Conservation (phyloP, 495 filamentous ascomycete species). For the Annulohypoxylon moriforme region DNA sequence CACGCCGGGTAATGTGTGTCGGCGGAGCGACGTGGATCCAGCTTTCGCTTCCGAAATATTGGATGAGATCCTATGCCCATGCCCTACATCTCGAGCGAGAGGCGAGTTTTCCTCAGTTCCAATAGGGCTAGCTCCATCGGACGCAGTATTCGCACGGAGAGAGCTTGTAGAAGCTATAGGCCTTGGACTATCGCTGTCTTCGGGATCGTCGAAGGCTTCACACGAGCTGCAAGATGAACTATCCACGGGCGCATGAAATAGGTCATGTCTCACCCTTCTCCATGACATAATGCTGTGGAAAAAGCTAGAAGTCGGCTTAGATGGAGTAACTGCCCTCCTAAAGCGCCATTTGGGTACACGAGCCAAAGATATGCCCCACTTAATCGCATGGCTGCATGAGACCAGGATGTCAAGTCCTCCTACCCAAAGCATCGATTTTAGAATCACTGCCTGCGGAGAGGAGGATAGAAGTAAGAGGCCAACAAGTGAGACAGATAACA, state of each 20-base stretch:
- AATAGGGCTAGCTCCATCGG: conserved; percentile 11
- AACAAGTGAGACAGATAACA: conserved; percentile 84
- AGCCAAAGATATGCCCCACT: conserved; percentile 86
- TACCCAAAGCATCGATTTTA: conserved; percentile 86
- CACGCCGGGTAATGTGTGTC: conserved; percentile 65
- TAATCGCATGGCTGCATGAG: conserved; percentile 78
- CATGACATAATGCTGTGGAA: conserved; percentile 48
- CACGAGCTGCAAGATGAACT: conserved; percentile 50
- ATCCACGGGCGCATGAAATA: conserved; percentile 45
- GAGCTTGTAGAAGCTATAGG: conserved; percentile 18
- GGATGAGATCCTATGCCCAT: conserved; percentile 30
- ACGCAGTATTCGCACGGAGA: conserved; percentile 20
- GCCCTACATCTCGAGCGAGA: not conserved
- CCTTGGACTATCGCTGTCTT: conserved; percentile 32
- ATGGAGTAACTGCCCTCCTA: conserved; percentile 57
- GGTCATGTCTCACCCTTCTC: conserved; percentile 47
- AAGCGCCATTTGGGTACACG: conserved; percentile 94
- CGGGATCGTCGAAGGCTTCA: conserved; percentile 46
- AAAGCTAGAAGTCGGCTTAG: conserved; percentile 40
- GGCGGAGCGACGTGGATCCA: conserved; percentile 47
- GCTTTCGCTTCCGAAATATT: conserved; percentile 30
- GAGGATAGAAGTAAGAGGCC: conserved; percentile 80
- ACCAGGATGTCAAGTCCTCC: conserved; percentile 83
- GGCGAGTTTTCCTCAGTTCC: conserved; percentile 11
- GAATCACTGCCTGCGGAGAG: conserved; percentile 86